These are phyloP conservation scores for Yamadazyma diospyri DNA, from an alignment of 1,139 yeast genomes.

Conservation along the genomic window DNA sequence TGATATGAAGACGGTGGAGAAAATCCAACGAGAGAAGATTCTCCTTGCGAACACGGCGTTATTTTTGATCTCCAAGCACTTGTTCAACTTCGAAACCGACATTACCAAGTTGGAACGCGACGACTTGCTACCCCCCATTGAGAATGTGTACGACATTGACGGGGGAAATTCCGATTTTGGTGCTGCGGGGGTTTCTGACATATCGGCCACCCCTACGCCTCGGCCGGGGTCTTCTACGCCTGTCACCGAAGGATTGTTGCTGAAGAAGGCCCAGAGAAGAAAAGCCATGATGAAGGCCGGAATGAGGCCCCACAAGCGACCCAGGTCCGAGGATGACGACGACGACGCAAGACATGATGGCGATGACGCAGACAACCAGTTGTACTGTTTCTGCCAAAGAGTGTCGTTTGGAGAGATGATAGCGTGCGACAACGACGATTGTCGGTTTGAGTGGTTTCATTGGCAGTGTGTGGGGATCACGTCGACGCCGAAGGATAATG, in stretches of 20 bases:
- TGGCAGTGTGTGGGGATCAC: conserved; percentile 80
- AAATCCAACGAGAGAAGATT: conserved; percentile 74
- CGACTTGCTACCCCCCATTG: conserved; percentile 67
- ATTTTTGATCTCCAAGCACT: conserved; percentile 70
- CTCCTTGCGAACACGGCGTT: conserved; percentile 80
- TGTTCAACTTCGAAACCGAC: conserved; percentile 69
- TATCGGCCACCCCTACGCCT: conserved; percentile 33
- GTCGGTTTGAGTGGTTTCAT: conserved; percentile 87
- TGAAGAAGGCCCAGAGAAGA: conserved; percentile 26
- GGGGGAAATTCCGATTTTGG: conserved; percentile 11
- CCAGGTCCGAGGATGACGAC: conserved; percentile 21
- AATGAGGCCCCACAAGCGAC: conserved; percentile 25
- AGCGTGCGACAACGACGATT: conserved; percentile 82
- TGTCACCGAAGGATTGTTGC: conserved; percentile 16
- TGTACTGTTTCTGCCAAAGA: conserved; percentile 80
- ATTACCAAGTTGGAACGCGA: conserved; percentile 74
- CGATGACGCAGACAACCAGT: conserved; percentile 62
- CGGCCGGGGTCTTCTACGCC: conserved; percentile 23
- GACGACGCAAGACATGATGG: conserved; percentile 21
- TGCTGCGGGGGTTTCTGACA: conserved; percentile 14
- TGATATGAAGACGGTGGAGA: conserved; percentile 58
- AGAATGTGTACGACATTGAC: conserved; percentile 20
- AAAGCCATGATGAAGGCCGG: conserved; percentile 21
- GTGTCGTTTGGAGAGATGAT: conserved; percentile 90
- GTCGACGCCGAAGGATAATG: conserved; percentile 63